phyloP scores from a whole-genome alignment of 2,329 filamentous ascomycete species.

The Biscogniauxia mediterranea region DNA sequence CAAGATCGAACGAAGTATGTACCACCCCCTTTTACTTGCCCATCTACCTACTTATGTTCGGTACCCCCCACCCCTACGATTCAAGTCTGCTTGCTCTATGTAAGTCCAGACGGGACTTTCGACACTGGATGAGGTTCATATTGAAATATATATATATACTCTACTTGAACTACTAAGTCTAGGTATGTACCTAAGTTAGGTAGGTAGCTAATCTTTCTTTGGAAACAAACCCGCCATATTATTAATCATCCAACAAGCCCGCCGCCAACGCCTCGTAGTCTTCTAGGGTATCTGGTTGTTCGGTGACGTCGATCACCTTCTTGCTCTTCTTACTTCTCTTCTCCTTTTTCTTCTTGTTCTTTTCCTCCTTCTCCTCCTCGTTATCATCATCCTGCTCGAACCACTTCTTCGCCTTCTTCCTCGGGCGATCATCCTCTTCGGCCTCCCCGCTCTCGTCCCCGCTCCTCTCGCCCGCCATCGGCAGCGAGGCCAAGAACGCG shows the following conservation, averaged over 20 bases:
- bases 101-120: too few species aligned
- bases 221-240: too few species aligned
- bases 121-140: too few species aligned
- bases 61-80: too few species aligned
- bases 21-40: too few species aligned
- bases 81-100: too few species aligned
- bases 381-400: constrained; percentile 66
- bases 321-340: constrained; percentile 48
- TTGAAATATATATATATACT: too few species aligned
- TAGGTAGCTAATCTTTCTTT: too few species aligned
- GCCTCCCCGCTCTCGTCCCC: constrained; percentile 32
- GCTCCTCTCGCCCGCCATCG: constrained; percentile 41
- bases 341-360: constrained; percentile 39
- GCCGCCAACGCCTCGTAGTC: constrained; percentile 76
- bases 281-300: constrained; percentile 75
- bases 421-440: constrained; percentile 43
- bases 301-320: constrained; percentile 59
- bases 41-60: too few species aligned
- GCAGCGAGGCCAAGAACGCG: constrained; percentile 57
- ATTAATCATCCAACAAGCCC: constrained; percentile 58
- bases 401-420: constrained; percentile 75
- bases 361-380: constrained; percentile 38
- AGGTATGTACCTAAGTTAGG: too few species aligned
- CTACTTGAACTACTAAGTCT: too few species aligned
- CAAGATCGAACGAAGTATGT: too few species aligned